phyloP scores from a whole-genome alignment of 1,139 yeast genomes.

The Yamadazyma diddensiae region DNA sequence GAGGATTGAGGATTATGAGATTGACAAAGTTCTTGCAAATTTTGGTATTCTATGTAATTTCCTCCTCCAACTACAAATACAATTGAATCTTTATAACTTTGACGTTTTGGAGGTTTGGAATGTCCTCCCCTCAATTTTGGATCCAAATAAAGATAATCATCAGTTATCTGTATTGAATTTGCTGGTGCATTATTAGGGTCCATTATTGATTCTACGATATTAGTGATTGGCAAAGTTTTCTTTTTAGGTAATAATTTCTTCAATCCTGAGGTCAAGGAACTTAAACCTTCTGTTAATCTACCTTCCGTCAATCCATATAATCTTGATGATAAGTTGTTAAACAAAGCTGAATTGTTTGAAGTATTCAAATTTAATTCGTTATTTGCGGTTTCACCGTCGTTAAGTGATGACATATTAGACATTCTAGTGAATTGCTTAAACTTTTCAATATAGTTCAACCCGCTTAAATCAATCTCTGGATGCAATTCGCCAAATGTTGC shows the following conservation, averaged over 20 bases:
- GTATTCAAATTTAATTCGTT: conserved; percentile 17
- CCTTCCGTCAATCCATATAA: conserved; percentile 87
- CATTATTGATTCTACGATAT: conserved; percentile 86
- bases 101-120: conserved; percentile 84
- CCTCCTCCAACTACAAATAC: conserved; percentile 98
- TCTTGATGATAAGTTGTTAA: conserved; percentile 74
- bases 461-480: conserved; percentile 58
- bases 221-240: conserved; percentile 84
- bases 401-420: conserved; percentile 40
- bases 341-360: conserved; percentile 54
- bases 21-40: conserved; percentile 84
- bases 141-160: conserved; percentile 86
- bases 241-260: conserved; percentile 85
- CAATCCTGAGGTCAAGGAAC: conserved; percentile 83
- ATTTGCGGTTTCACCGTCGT: conserved; percentile 16
- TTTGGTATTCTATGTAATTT: conserved; percentile 88
- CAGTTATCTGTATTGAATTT: conserved; percentile 66
- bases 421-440: conserved; percentile 77
- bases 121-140: conserved; percentile 90
- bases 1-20: conserved; percentile 21
- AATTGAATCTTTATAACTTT: conserved; percentile 72
- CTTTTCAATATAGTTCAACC: conserved; percentile 72
- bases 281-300: conserved; percentile 70
- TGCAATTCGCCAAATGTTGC: conserved; percentile 51
- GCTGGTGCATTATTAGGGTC: conserved; percentile 69